Conservation (phyloP, 2,329 filamentous ascomycete genomes). For the Alternaria angustiovoidea region DNA sequence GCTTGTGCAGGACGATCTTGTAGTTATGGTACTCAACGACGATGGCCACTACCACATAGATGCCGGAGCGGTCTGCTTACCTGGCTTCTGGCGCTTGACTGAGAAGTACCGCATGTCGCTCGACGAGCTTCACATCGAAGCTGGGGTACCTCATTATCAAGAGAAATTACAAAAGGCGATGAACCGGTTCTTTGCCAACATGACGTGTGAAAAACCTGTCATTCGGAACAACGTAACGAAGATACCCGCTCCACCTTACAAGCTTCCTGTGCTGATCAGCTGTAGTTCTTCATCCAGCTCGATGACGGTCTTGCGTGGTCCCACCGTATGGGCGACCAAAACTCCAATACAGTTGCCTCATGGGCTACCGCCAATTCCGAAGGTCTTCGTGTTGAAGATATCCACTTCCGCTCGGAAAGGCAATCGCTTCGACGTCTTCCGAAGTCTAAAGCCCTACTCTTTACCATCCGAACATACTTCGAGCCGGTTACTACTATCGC, state of each 20-base stretch:
- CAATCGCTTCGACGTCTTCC: constrained; percentile 5
- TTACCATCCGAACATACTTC: constrained; percentile 4
- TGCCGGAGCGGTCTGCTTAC: constrained; percentile 4
- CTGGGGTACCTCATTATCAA: constrained; percentile 3
- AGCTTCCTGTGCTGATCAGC: neutral
- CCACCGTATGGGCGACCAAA: constrained; percentile 6
- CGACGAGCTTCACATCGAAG: constrained; percentile 4
- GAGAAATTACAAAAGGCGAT: constrained; percentile 8
- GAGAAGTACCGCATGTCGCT: constrained; percentile 9
- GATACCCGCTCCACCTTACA: neutral
- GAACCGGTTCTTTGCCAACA: constrained; percentile 5
- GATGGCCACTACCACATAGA: constrained; percentile 10
- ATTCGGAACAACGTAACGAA: constrained; percentile 1
- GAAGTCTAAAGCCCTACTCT: constrained; percentile 1
- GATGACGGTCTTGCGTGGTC: constrained; percentile 8
- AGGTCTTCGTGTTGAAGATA: constrained; percentile 5
- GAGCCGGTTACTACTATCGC: constrained; percentile 4
- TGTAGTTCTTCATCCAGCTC: constrained; percentile 2
- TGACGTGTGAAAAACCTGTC: constrained; percentile 5
- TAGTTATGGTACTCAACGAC: constrained; percentile 3
- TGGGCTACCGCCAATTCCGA: constrained; percentile 4
- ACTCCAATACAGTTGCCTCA: neutral
- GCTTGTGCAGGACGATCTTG: constrained; percentile 3
- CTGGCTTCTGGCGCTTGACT: constrained; percentile 2
- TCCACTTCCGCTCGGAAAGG: constrained; percentile 1